Evolutionary conservation across 306 rosid species (phyloP).

Genomic region (Betula pendula): DNA sequence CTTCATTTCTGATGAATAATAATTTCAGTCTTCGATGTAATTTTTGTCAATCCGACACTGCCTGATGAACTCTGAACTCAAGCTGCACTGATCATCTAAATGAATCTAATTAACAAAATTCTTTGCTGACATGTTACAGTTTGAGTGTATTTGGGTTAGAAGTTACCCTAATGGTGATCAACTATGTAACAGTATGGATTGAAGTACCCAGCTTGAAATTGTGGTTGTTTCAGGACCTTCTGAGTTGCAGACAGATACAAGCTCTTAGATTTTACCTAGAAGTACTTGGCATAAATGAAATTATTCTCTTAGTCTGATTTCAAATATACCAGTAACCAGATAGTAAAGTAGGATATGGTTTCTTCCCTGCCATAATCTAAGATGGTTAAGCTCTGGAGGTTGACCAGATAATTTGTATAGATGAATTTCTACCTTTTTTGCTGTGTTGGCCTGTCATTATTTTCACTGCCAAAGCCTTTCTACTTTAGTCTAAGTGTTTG

Average conservation of each 20-base stretch:
- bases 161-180: background rate
- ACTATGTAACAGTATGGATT: background rate
- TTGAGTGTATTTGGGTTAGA: background rate
- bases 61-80: background rate
- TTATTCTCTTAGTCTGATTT: too few species aligned
- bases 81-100: background rate
- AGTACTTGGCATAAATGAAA: background rate
- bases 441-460: background rate
- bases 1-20: background rate
- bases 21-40: background rate
- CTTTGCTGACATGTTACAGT: background rate
- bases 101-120: background rate
- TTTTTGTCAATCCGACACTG: background rate
- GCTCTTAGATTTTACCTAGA: background rate
- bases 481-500: background rate
- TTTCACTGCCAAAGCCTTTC: background rate
- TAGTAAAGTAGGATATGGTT: background rate
- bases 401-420: background rate
- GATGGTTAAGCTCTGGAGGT: background rate
- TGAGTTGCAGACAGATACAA: background rate
- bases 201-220: background rate
- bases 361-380: background rate
- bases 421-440: background rate
- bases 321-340: background rate
- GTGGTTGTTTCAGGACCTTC: background rate